Evolutionary conservation across 768 basidiomycete species (phyloP).

Genomic region (Phaeolepiota aurea): DNA sequence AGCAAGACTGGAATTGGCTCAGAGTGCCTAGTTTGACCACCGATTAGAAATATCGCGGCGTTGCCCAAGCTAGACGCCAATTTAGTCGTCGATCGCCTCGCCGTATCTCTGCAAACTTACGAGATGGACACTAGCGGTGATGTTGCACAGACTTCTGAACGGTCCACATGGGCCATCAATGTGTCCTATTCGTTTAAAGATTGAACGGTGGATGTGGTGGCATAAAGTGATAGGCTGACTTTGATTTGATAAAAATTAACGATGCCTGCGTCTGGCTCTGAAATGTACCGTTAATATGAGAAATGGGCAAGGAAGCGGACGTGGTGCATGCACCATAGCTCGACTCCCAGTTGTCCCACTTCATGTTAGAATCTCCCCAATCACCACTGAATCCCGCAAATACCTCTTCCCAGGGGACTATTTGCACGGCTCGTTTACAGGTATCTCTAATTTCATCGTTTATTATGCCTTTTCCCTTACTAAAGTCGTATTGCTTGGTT

Average conservation of each 20-base stretch:
- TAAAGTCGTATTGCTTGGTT: constrained; percentile 90
- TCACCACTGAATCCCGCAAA: constrained; percentile 32
- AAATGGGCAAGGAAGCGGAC: neutral
- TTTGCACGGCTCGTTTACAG: constrained; percentile 54
- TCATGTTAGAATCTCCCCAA: constrained; percentile 46
- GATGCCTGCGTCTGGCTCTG: constrained; percentile 94
- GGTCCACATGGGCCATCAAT: constrained; percentile 96
- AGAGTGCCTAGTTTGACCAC: constrained; percentile 68
- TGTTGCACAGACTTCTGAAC: constrained; percentile 88
- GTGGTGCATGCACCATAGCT: constrained; percentile 54
- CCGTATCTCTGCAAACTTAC: too few relatives aligned
- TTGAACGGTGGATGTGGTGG: neutral
- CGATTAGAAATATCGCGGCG: constrained; percentile 85
- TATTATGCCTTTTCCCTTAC: constrained; percentile 56
- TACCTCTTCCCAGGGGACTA: constrained; percentile 65
- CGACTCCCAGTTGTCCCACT: constrained; percentile 70
- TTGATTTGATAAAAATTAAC: constrained; percentile 91
- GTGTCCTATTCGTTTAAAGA: constrained; percentile 48
- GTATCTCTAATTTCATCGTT: constrained; percentile 44
- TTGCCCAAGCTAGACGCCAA: constrained; percentile 78
- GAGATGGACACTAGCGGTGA: constrained; percentile 92
- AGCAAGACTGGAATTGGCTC: constrained; percentile 78
- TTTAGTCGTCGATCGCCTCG: neutral
- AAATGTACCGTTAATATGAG: constrained; percentile 1
- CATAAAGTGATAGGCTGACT: constrained; percentile 22